Evolutionary conservation across 805 yeast genomes (phyloP), one percentile per base, ranked within the genome.

Genomic region (Clavispora fructus): DNA sequence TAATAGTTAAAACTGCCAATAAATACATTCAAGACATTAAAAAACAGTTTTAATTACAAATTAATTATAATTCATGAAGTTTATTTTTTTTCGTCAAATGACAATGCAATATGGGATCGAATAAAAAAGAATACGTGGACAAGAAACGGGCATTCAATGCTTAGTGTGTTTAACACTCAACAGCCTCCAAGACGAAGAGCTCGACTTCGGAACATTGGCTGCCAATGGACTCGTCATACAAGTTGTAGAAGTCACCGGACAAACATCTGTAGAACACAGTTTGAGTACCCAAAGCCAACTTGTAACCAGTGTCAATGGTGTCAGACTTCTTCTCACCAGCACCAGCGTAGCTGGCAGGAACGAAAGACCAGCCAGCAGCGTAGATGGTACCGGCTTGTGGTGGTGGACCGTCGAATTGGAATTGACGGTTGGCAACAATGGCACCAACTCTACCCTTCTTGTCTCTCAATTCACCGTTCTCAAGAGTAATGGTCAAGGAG

Each of bases 231-330:
- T 78, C 69, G 61, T 83, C 87, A 65, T 84, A 84, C 64, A 84
- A 68, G 75, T 84, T 84, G 82, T 81, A 83, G 77, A 84, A 84
- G 57, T 70, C 71, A 58, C 90, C 91, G 28, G 87, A 81, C 53
- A 78, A 61, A 73, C 91, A 84, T 69, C 82, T 83, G 75, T 77
- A 84, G 73, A 84, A 84, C 41, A 74, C 71, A 50, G 79, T 79
- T 45, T 68, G 62, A 54, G 67, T 65, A 68, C 87, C 88, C 47
- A 83, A 65, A 28, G 87, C 86, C 43, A 41, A 44, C 47, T 44
- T 44, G 42, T 38, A 43, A 13, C 46, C 46, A 27, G 47, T 13
- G 37, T 28, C 40, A n/a, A 29, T 29, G 31, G 43, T 40, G 40
- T 44, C 43, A 23, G 40, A 13, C 16, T 27, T 16, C 25, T 35